Evolutionary conservation across 2,329 filamentous ascomycete genomes (phyloP).

Genomic region (Penicillium sp.): DNA sequence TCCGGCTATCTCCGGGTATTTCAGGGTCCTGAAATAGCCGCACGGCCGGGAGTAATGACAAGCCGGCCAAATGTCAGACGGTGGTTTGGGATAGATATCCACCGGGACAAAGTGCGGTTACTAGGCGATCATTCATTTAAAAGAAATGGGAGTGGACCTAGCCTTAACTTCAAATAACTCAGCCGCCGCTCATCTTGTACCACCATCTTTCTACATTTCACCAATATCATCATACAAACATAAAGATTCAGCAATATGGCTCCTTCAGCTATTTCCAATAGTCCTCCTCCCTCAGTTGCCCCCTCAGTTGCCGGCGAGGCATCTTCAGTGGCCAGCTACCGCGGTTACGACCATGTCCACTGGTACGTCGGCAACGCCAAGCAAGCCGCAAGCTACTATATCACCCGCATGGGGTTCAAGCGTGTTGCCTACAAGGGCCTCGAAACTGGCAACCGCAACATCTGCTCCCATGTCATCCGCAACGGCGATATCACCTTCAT

Average conservation of each 20-base stretch:
- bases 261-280: conserved; percentile 31
- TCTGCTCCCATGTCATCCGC: conserved; percentile 72
- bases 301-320: conserved; percentile 13
- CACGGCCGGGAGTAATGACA: background rate
- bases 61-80: background rate
- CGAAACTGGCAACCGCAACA: conserved; percentile 77
- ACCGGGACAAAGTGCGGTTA: conserved; percentile 6
- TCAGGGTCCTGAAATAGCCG: conserved; percentile 10
- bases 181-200: background rate
- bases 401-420: conserved; percentile 80
- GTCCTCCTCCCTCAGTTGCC: conserved; percentile 21
- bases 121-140: conserved; percentile 7
- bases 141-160: background rate
- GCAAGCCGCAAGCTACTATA: conserved; percentile 87
- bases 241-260: conserved; percentile 26
- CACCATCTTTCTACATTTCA: background rate
- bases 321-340: conserved; percentile 49
- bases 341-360: conserved; percentile 86
- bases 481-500: conserved; percentile 46
- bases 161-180: background rate
- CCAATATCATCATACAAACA: background rate
- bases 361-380: conserved; percentile 98
- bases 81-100: conserved; percentile 5
- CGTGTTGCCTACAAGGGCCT: conserved; percentile 80
- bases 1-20: conserved; percentile 23